phyloP scores from a whole-genome alignment of 2,329 filamentous ascomycete species.

The Talaromyces pinophilus region DNA sequence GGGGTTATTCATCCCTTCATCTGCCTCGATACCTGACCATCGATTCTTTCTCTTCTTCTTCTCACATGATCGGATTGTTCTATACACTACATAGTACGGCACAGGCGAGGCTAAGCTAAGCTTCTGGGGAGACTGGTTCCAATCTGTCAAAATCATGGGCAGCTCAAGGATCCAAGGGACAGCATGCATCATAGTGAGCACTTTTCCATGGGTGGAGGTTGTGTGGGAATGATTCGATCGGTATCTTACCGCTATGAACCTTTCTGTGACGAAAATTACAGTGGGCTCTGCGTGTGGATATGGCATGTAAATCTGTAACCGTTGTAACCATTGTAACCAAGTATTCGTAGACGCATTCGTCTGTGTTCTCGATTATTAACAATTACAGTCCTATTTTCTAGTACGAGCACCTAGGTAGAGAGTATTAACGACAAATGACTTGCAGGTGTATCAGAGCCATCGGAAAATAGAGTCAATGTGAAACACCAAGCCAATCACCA shows the following conservation, averaged over 20 bases:
- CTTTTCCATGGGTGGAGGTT: conserved; percentile 8
- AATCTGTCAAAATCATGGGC: neutral
- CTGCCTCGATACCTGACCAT: neutral
- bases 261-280: conserved; percentile 2
- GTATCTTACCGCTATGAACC: neutral
- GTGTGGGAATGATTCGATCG: conserved; percentile 6
- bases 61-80: neutral
- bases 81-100: no score
- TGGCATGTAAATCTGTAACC: neutral
- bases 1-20: neutral
- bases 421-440: neutral
- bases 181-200: neutral
- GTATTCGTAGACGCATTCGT: neutral
- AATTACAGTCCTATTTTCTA: neutral
- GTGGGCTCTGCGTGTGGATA: neutral
- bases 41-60: neutral
- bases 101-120: neutral
- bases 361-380: neutral
- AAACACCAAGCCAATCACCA: neutral
- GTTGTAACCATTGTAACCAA: neutral
- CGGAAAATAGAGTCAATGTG: neutral
- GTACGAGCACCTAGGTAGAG: neutral
- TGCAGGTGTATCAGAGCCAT: neutral
- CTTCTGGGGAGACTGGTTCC: neutral
- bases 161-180: neutral